phyloP scores from a whole-genome alignment of 2,329 filamentous ascomycete genomes.

The Domatiomyces catenatus region DNA sequence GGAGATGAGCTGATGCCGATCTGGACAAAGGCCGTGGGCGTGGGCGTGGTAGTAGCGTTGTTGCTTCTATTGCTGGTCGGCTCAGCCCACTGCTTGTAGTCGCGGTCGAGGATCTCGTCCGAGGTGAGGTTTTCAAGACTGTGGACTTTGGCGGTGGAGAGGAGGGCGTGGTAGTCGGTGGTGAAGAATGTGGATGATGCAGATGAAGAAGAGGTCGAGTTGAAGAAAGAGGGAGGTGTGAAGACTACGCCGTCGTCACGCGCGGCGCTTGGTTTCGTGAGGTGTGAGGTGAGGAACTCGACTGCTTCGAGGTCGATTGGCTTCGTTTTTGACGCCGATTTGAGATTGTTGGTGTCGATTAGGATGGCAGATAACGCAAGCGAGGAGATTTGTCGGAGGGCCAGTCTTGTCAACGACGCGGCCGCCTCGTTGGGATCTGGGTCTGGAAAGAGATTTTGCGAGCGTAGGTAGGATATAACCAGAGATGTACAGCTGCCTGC shows the following conservation, averaged over 20 bases:
- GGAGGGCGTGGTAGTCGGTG: conserved; percentile 34
- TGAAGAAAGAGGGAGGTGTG: neutral
- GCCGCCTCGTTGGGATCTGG: conserved; percentile 16
- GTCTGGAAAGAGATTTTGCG: conserved; percentile 29
- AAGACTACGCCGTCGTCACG: neutral
- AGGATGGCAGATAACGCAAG: conserved; percentile 29
- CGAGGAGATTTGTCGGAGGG: conserved; percentile 28
- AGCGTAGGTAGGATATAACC: conserved; percentile 35
- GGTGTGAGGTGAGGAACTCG: conserved; percentile 37
- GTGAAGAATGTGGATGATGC: conserved; percentile 21
- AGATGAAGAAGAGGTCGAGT: neutral
- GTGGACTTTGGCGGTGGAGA: conserved; percentile 40
- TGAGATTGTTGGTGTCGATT: conserved; percentile 31
- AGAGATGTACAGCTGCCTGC: conserved; percentile 45
- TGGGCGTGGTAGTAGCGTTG: conserved; percentile 18
- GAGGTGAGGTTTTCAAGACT: conserved; percentile 37
- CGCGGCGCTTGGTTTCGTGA: conserved; percentile 36
- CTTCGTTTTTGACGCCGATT: conserved; percentile 28
- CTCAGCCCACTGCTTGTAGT: conserved; percentile 48
- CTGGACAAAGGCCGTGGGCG: conserved; percentile 26
- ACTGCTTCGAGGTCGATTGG: conserved; percentile 35
- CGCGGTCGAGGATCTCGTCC: conserved; percentile 43
- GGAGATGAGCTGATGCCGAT: conserved; percentile 47
- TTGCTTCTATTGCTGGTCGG: conserved; percentile 7
- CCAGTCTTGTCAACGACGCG: conserved; percentile 20